Evolutionary conservation across 2,329 filamentous ascomycete genomes (phyloP).

Genomic region (Sclerotinia nivalis): DNA sequence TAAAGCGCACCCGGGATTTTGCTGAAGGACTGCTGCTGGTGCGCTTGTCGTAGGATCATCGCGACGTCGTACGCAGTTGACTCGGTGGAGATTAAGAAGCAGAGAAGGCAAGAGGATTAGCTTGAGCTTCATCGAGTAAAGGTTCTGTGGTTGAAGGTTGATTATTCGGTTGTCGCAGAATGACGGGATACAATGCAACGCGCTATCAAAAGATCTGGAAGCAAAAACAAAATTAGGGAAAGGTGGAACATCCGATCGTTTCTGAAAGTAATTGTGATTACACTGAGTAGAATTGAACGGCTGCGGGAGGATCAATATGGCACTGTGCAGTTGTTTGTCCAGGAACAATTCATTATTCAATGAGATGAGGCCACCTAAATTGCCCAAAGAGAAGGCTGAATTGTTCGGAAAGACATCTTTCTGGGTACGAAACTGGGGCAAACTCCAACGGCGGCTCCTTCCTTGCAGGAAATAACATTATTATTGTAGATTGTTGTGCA

Average conservation of each 20-base stretch:
- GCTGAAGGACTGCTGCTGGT: constrained; percentile 25
- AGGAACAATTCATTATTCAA: not conserved
- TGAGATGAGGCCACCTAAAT: not conserved
- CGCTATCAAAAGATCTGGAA: not conserved
- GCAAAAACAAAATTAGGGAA: not conserved
- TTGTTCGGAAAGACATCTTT: not conserved
- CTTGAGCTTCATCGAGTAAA: constrained; percentile 17
- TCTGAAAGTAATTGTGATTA: not conserved
- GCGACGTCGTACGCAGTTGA: not conserved
- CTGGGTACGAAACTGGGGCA: not conserved
- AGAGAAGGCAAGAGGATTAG: constrained; percentile 2
- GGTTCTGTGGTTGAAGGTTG: not conserved
- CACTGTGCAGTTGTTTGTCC: not conserved
- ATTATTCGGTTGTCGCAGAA: not conserved
- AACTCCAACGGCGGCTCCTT: not conserved
- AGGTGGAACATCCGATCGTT: not conserved
- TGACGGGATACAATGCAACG: not conserved
- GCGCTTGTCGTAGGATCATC: constrained; percentile 14
- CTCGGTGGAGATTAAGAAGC: constrained; percentile 7
- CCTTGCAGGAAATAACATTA: not conserved
- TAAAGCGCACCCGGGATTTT: constrained; percentile 28
- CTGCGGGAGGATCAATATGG: no score
- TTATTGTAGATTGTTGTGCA: not conserved
- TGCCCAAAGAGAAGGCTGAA: not conserved
- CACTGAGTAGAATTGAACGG: not conserved